Evolutionary conservation across 352 stramenopile genomes (phyloP).

Genomic region (Globisporangium canariense): DNA sequence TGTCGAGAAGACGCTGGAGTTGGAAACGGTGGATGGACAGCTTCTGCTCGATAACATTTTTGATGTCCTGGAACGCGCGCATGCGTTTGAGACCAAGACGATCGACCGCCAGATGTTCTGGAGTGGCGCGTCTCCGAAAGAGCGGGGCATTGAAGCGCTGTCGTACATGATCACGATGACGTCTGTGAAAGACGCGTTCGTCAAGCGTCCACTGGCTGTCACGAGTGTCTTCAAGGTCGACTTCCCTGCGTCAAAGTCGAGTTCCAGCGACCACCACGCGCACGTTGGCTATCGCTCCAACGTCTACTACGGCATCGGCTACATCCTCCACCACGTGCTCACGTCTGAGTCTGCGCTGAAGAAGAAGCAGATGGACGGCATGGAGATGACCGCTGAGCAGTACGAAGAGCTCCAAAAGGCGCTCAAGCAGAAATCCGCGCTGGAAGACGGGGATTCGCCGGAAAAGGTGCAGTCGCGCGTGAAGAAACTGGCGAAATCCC

Average conservation of each 20-base stretch:
- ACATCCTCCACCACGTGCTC: constrained; percentile 92
- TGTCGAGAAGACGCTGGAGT: constrained; percentile 77
- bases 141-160: constrained; percentile 77
- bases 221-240: constrained; percentile 70
- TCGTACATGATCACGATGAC: constrained; percentile 86
- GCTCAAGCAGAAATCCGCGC: constrained; percentile 91
- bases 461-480: constrained; percentile 72
- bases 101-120: constrained; percentile 46
- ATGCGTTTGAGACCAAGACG: constrained; percentile 45
- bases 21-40: constrained; percentile 51
- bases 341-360: constrained; percentile 93
- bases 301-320: constrained; percentile 92
- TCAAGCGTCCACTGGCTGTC: constrained; percentile 49
- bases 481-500: constrained; percentile 39
- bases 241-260: constrained; percentile 34
- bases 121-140: constrained; percentile 71
- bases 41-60: constrained; percentile 75
- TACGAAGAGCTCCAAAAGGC: constrained; percentile 97
- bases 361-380: constrained; percentile 95
- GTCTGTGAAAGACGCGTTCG: constrained; percentile 73
- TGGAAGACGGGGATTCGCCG: constrained; percentile 88
- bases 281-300: constrained; percentile 73
- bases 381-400: constrained; percentile 96
- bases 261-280: constrained; percentile 24
- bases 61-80: constrained; percentile 60